Evolutionary conservation across 2,329 filamentous ascomycete genomes (phyloP).

Genomic region (Pseudogymnoascus sp.): DNA sequence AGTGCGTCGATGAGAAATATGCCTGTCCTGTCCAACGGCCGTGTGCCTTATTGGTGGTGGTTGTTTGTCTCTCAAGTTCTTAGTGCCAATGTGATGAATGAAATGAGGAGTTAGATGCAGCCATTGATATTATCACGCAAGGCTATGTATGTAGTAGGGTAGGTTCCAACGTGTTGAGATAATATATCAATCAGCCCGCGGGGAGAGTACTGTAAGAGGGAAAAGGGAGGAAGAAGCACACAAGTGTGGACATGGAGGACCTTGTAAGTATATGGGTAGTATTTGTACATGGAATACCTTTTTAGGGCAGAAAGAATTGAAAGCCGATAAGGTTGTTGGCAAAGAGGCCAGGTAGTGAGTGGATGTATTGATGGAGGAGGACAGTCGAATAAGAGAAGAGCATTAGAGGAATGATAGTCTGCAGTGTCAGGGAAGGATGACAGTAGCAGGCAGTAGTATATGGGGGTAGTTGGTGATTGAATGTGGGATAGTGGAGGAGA

Average conservation of each 20-base stretch:
- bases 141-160: conserved; percentile 1
- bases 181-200: conserved; percentile 1
- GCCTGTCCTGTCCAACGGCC: conserved; percentile 2
- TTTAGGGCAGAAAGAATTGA: conserved; percentile 5
- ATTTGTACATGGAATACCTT: background rate
- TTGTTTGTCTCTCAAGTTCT: background rate
- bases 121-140: conserved; percentile 9
- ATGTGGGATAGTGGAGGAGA: background rate
- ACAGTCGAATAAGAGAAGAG: background rate
- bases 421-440: background rate
- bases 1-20: conserved; percentile 1
- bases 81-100: conserved; percentile 5
- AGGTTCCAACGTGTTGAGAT: background rate
- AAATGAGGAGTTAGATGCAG: conserved; percentile 3
- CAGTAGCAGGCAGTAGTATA: background rate
- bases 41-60: conserved; percentile 8
- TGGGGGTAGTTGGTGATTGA: background rate
- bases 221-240: background rate
- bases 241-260: background rate
- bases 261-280: conserved; percentile 2
- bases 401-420: background rate
- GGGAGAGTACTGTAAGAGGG: background rate
- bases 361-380: background rate
- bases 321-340: conserved; percentile 3
- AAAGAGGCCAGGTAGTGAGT: conserved; percentile 4